Percentiles rank a stretch among this genome's conserved stretches.
Conservation (phyloP, 768 basidiomycete species). For the Suillus luteus region DNA sequence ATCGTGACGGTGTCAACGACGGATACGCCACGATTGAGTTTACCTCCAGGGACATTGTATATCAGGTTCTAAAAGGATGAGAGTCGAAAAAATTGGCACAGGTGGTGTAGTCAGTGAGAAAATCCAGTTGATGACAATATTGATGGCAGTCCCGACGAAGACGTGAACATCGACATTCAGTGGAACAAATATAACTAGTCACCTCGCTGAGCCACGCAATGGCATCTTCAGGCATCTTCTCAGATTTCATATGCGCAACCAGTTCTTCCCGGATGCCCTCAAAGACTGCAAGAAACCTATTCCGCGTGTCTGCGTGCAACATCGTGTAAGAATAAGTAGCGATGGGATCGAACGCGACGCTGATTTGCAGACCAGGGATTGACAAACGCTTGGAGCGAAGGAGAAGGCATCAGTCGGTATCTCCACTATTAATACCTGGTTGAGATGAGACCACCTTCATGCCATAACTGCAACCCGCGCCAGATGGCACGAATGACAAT, state of each 20-base stretch:
- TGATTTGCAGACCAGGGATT: neutral
- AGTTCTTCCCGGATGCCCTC: slow-evolving; percentile 75
- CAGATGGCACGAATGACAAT: neutral
- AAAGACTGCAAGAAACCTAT: slow-evolving; percentile 75
- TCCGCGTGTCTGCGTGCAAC: slow-evolving; percentile 46
- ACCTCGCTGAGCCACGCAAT: slow-evolving; percentile 84
- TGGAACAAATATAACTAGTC: slow-evolving; percentile 25
- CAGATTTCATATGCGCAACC: slow-evolving; percentile 59
- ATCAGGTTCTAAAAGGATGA: slow-evolving; percentile 64
- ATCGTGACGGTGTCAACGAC: slow-evolving; percentile 94
- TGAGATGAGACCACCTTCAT: neutral
- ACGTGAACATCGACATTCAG: neutral
- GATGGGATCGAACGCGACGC: too few relatives aligned
- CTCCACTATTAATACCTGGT: neutral
- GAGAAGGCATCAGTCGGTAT: neutral
- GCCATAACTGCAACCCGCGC: neutral
- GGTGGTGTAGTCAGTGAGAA: neutral
- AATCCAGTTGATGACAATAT: neutral
- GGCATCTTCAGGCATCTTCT: slow-evolving; percentile 84
- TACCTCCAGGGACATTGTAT: slow-evolving; percentile 95
- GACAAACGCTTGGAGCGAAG: neutral
- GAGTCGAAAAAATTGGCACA: slow-evolving; percentile 10
- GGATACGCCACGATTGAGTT: slow-evolving; percentile 93
- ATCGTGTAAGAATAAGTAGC: neutral
- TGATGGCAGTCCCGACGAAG: neutral